Evolutionary conservation across 2,329 filamentous ascomycete species (phyloP), one percentile per base, ranked within the genome.

Genomic region (Colletotrichum paranaense): DNA sequence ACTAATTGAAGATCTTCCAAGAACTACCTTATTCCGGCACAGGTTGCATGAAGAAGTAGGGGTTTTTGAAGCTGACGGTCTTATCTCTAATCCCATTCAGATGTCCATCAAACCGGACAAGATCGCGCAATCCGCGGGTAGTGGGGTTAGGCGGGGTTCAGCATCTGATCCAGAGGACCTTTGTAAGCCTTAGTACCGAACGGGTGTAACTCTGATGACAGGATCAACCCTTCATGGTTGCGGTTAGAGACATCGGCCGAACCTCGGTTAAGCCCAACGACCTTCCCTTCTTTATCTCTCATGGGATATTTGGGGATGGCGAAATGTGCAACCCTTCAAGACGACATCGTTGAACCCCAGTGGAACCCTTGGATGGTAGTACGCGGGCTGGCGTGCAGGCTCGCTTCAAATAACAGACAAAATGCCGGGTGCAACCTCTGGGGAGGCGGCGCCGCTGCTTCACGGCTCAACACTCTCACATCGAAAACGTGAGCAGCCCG

Each of bases 301-400:
- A 49, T 49, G 42, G 42, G 42, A 19, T 16, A 22, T 9, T n/a
- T 9, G 16, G 16, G 19, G 46, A 72, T 72, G 69, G 65, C 58
- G 65, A 63, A 72, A 72, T 68, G 65, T 53, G 58, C 69, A 72
- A 68, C 69, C 65, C 57, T 52, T 32, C 58, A 72, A 63, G 52
- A 63, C 69, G 69, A 68, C 65, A 72, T 72, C 52, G 69, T 22
- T 42, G 38, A 12, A 35, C 32, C 35, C 38, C 57, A 49, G 69
- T 68, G 58, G 28, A 63, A 58, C 52, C 68, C 56, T 22, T 32
- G 22, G 22, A 46, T 16, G 26, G 42, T 46, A 26, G 19, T 16
- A 53, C 8, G 22, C 46, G 35, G 55, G 11, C n/a, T 35, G 26
- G 42, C 22, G 28, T 22, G 22, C 30, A 22, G 42, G 42, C 16